A percentile compares a stretch with the other conserved stretches of the same genome.
These are phyloP conservation scores for Wickerhamomyces rabaulensis DNA, from an alignment of 805 yeast genomes.

Conservation along the genomic window DNA sequence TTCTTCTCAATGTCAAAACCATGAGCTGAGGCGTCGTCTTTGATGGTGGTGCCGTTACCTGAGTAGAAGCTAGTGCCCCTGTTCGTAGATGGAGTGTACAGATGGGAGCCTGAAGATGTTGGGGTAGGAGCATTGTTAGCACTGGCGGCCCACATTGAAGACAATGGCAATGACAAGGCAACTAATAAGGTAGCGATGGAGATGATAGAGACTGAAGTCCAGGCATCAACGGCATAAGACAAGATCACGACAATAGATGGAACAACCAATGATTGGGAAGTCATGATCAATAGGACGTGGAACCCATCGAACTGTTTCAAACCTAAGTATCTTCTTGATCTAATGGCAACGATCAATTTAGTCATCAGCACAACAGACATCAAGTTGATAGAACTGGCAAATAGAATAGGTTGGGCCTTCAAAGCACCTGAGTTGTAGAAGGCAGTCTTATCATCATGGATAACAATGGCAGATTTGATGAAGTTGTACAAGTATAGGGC, in stretches of 20 bases:
- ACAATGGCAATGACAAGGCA: conserved; percentile 70
- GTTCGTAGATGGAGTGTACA: conserved; percentile 2
- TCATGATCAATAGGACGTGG: conserved; percentile 77
- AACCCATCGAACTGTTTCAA: conserved; percentile 76
- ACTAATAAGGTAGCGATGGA: conserved; percentile 57
- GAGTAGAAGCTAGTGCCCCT: conserved; percentile 15
- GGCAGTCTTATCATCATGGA: conserved; percentile 22
- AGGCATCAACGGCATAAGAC: conserved; percentile 37
- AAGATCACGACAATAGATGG: conserved; percentile 68
- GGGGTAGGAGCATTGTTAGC: conserved; percentile 46
- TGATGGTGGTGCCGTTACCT: conserved; percentile 10
- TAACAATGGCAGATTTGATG: conserved; percentile 35
- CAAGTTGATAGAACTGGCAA: conserved; percentile 62
- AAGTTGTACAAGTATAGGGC: conserved; percentile 55
- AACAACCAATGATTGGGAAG: conserved; percentile 72
- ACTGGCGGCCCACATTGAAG: conserved; percentile 85
- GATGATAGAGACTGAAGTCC: conserved; percentile 34
- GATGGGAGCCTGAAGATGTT: conserved; percentile 26
- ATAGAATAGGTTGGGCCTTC: conserved; percentile 54
- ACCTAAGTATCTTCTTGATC: conserved; percentile 72
- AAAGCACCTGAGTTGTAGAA: conserved; percentile 33
- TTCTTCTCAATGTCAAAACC: conserved; percentile 2
- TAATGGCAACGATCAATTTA: conserved; percentile 67
- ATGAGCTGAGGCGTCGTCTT: conserved; percentile 1
- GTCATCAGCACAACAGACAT: conserved; percentile 53